Evolutionary conservation across 129 eudicot species (phyloP).

Genomic region (Flaveria robusta): DNA sequence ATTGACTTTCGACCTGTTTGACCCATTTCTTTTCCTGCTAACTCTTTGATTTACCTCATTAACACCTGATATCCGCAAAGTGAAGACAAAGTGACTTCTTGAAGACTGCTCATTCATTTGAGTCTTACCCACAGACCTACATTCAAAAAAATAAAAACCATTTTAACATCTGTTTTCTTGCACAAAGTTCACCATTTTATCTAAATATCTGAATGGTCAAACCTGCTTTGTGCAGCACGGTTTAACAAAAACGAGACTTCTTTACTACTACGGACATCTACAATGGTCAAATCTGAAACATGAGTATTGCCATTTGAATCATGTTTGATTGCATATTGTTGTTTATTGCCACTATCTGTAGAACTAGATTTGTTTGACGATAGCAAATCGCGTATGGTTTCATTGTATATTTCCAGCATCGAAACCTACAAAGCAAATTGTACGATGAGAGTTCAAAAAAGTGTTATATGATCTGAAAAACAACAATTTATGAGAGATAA

Average conservation of each 20-base stretch:
- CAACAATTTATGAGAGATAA: neutral
- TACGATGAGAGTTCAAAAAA: slow-evolving; percentile 4
- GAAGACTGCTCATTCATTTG: slow-evolving; percentile 98
- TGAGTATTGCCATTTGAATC: slow-evolving; percentile 84
- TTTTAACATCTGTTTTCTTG: neutral
- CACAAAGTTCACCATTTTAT: neutral
- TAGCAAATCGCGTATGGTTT: slow-evolving; percentile 86
- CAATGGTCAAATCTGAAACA: slow-evolving; percentile 84
- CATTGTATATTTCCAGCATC: slow-evolving; percentile 94
- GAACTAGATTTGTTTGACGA: slow-evolving; percentile 60
- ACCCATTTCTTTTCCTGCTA: neutral
- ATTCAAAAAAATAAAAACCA: neutral
- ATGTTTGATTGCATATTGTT: slow-evolving; percentile 84
- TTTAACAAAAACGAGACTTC: slow-evolving; percentile 86
- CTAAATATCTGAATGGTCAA: neutral
- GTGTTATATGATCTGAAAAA: neutral
- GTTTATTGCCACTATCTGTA: slow-evolving; percentile 46
- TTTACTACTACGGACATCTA: slow-evolving; percentile 83
- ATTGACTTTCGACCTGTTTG: neutral
- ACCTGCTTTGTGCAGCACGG: slow-evolving; percentile 96
- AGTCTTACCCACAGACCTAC: slow-evolving; percentile 96
- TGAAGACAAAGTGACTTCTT: slow-evolving; percentile 97
- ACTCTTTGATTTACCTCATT: slow-evolving; percentile 62
- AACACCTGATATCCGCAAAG: slow-evolving; percentile 78
- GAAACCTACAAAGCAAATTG: slow-evolving; percentile 61